Percentiles rank a stretch among this genome's conserved stretches.
phyloP scores from a whole-genome alignment of 441 rosid species.

The Erysimum pusillum region DNA sequence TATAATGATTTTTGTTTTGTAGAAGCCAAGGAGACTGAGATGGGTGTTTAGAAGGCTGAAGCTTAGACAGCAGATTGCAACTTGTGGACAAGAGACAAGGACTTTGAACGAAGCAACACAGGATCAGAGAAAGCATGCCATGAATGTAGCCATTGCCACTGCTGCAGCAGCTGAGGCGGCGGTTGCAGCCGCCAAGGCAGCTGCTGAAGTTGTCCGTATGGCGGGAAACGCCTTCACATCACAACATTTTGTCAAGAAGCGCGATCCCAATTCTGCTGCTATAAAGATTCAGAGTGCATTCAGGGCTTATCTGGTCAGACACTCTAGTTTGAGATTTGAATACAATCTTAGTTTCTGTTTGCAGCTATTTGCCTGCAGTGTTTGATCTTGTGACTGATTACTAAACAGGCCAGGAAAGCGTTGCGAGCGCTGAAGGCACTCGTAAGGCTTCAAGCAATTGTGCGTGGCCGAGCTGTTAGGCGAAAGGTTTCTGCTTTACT shows the following conservation, averaged over 20 bases:
- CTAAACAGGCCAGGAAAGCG: conserved; percentile 87
- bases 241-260: conserved; percentile 40
- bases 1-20: conserved; percentile 6
- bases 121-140: conserved; percentile 79
- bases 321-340: background rate
- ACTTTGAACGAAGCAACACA: conserved; percentile 66
- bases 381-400: conserved; percentile 30
- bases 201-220: conserved; percentile 85
- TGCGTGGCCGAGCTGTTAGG: conserved; percentile 82
- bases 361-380: conserved; percentile 15
- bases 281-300: conserved; percentile 78
- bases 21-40: conserved; percentile 68
- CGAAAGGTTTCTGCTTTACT: conserved; percentile 43
- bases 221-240: conserved; percentile 54
- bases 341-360: background rate
- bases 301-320: conserved; percentile 81
- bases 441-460: conserved; percentile 89
- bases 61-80: conserved; percentile 59
- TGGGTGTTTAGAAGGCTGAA: conserved; percentile 63
- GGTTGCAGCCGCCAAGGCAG: conserved; percentile 84
- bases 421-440: conserved; percentile 83
- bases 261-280: conserved; percentile 63
- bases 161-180: conserved; percentile 95
- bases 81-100: conserved; percentile 43
- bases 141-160: conserved; percentile 85